These are phyloP conservation scores for Citrus australasica DNA, from an alignment of 345 rosid species.

Conservation along the genomic window DNA sequence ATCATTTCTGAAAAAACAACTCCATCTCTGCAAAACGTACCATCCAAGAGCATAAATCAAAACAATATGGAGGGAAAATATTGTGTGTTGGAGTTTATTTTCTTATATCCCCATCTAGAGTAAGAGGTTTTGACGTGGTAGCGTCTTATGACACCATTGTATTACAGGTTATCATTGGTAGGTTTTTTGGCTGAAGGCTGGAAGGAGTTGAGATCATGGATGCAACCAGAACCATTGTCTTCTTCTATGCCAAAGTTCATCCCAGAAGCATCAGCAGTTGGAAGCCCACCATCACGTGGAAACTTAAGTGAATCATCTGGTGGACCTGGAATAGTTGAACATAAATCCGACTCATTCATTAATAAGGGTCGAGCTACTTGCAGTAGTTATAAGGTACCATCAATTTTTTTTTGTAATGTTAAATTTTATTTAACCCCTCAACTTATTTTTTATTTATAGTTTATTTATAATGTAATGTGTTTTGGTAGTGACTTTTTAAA, in stretches of 20 bases:
- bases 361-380: no score
- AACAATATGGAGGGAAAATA: no score
- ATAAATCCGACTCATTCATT: no score
- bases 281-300: constrained; percentile 54
- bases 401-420: no score
- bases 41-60: no score
- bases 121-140: background rate
- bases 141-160: background rate
- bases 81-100: background rate
- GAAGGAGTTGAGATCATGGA: constrained; percentile 33
- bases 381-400: no score
- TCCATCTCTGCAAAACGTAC: no score
- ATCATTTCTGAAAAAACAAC: no score
- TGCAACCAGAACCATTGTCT: constrained; percentile 30
- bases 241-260: constrained; percentile 14
- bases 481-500: no score
- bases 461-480: no score
- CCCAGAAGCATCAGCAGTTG: constrained; percentile 24
- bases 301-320: constrained; percentile 56
- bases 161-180: constrained; percentile 47
- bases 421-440: no score
- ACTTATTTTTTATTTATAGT: no score
- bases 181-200: constrained; percentile 42
- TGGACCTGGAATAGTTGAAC: constrained; percentile 24
- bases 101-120: background rate